Percentiles rank a stretch among this genome's conserved stretches.
Conservation (phyloP, 306 rosid species). For the Citrullus amarus region DNA sequence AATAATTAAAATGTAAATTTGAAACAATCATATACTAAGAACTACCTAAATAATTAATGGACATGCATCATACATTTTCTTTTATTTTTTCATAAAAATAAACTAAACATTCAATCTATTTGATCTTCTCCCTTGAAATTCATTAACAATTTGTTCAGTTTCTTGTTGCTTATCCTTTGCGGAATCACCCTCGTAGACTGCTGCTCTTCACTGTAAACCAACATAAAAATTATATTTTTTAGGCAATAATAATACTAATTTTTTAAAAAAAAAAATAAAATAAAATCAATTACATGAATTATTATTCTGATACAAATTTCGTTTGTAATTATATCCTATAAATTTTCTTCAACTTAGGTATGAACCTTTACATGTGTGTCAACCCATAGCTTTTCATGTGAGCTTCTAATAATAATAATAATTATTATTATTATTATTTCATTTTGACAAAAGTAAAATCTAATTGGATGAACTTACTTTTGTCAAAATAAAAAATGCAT, state of each 20-base stretch:
- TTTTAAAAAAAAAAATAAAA: not conserved
- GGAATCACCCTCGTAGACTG: constrained; percentile 31
- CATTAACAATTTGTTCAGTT: constrained; percentile 71
- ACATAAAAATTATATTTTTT: not conserved
- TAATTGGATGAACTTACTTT: no score
- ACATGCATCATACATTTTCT: not conserved
- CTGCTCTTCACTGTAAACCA: constrained; percentile 38
- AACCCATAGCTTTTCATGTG: no score
- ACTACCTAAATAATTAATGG: not conserved
- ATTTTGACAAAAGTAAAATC: no score
- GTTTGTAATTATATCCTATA: not conserved
- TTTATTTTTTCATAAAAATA: not conserved
- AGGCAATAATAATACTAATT: not conserved
- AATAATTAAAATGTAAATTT: no score
- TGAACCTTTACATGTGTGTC: not conserved
- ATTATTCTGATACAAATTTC: not conserved
- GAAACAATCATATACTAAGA: not conserved
- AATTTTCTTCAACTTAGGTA: not conserved
- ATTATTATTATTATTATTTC: no score
- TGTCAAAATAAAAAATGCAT: no score
- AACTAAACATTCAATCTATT: not conserved
- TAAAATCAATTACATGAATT: not conserved
- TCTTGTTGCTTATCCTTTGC: constrained; percentile 74
- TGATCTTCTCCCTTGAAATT: constrained; percentile 26
- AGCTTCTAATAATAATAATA: no score